A percentile compares a stretch with the other conserved stretches of the same genome.
phyloP scores from a whole-genome alignment of 23 red algal species.

The Agarophyton chilense region DNA sequence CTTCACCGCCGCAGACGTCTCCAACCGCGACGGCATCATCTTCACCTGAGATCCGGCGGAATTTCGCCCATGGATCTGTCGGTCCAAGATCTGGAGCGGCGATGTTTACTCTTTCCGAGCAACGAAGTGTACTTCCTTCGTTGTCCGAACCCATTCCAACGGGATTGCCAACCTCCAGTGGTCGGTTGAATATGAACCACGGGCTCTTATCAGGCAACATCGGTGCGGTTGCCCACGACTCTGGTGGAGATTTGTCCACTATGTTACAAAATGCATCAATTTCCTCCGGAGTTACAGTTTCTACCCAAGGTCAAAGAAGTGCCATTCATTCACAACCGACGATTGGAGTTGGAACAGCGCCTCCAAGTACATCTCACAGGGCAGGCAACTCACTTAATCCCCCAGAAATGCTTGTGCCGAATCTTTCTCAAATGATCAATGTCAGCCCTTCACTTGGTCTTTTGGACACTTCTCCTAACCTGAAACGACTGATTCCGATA shows the following conservation, averaged over 20 bases:
- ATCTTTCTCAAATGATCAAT: conserved; percentile 70
- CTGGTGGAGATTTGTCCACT: conserved; percentile 61
- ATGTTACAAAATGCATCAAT: conserved; percentile 45
- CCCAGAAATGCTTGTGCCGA: conserved; percentile 87
- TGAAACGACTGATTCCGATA: conserved; percentile 84
- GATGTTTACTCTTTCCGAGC: conserved; percentile 50
- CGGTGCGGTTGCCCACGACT: conserved; percentile 11
- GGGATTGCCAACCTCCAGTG: conserved; percentile 9
- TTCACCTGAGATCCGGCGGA: conserved; percentile 30
- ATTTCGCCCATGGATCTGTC: neutral
- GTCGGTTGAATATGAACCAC: conserved; percentile 25
- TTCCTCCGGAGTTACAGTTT: neutral
- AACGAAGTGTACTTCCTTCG: conserved; percentile 3
- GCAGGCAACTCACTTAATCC: conserved; percentile 35
- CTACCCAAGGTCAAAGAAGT: conserved; percentile 31
- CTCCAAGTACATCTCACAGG: conserved; percentile 14
- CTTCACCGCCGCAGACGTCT: conserved; percentile 33
- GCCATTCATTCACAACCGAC: conserved; percentile 5
- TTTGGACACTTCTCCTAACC: conserved; percentile 71
- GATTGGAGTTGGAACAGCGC: conserved; percentile 12
- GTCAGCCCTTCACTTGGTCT: conserved; percentile 78
- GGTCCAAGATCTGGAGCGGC: conserved; percentile 14
- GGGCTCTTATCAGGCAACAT: conserved; percentile 17
- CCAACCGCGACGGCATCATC: conserved; percentile 55
- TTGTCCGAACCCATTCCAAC: conserved; percentile 15